Conservation (phyloP, 208 protist species). For the Trypanosoma theileri region DNA sequence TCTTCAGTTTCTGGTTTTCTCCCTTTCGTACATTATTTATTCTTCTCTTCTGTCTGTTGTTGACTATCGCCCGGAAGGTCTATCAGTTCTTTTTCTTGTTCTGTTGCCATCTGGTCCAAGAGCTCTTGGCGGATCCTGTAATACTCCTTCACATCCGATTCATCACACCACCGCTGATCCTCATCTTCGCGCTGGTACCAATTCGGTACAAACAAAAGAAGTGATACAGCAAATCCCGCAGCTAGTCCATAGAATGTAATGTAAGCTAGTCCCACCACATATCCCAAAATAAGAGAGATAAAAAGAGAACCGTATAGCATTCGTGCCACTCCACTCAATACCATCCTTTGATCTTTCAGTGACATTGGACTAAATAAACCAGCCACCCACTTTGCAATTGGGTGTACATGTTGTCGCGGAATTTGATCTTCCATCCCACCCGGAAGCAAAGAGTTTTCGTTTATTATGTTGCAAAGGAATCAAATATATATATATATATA, state of each 20-base stretch:
- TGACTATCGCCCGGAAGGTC: neutral
- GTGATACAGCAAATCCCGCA: conserved; percentile 34
- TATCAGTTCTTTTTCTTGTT: neutral
- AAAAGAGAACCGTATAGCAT: conserved; percentile 55
- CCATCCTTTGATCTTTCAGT: conserved; percentile 56
- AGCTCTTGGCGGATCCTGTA: conserved; percentile 36
- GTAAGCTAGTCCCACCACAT: conserved; percentile 51
- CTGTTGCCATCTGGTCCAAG: conserved; percentile 7
- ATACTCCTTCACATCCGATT: conserved; percentile 58
- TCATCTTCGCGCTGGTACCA: conserved; percentile 68
- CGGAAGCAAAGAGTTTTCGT: neutral
- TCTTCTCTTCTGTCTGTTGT: neutral
- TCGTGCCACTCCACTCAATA: conserved; percentile 23
- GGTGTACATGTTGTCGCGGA: conserved; percentile 39
- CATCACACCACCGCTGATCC: conserved; percentile 53
- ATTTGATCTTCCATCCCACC: conserved; percentile 8
- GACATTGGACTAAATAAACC: conserved; percentile 82
- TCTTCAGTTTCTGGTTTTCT: too few relatives aligned
- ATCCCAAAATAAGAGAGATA: conserved; percentile 61
- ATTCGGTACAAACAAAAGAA: conserved; percentile 71
- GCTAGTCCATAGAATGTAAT: conserved; percentile 43
- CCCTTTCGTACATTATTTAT: neutral
- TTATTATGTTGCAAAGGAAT: too few relatives aligned
- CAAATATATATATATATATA: too few relatives aligned
- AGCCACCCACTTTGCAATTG: conserved; percentile 52